These are phyloP conservation scores for Tulasnella sp. DNA, from an alignment of 768 basidiomycete genomes.

Conservation along the genomic window DNA sequence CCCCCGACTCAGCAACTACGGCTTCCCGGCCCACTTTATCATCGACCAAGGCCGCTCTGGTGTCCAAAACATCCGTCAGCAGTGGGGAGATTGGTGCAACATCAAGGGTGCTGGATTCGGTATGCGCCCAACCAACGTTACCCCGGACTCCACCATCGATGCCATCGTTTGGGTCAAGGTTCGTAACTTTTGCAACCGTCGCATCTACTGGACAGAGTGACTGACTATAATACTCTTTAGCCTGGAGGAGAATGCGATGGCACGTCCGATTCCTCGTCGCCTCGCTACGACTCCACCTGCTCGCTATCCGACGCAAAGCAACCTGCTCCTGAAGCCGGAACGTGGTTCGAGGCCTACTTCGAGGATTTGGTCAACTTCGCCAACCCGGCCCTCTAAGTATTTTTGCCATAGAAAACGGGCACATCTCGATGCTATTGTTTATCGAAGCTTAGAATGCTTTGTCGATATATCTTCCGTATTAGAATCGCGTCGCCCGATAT, in stretches of 20 bases:
- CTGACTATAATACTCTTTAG: neutral
- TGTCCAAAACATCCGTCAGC: slow-evolving; percentile 55
- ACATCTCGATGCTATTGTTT: too few relatives aligned
- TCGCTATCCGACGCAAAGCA: slow-evolving; percentile 25
- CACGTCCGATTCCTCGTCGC: slow-evolving; percentile 25
- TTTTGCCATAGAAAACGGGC: neutral
- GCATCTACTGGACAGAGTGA: neutral
- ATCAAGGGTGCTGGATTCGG: slow-evolving; percentile 63
- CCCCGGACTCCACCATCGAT: slow-evolving; percentile 54
- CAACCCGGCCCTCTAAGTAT: slow-evolving; percentile 14
- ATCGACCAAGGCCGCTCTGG: slow-evolving; percentile 66
- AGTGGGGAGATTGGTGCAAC: slow-evolving; percentile 70
- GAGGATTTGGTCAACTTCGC: slow-evolving; percentile 25
- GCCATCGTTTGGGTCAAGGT: slow-evolving; percentile 58
- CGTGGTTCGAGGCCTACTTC: slow-evolving; percentile 32
- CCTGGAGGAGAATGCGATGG: slow-evolving; percentile 31
- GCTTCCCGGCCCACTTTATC: slow-evolving; percentile 49
- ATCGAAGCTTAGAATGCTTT: too few relatives aligned
- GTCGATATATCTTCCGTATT: too few relatives aligned
- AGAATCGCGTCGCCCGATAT: too few relatives aligned
- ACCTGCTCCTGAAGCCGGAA: slow-evolving; percentile 29
- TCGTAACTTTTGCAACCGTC: neutral
- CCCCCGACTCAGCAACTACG: slow-evolving; percentile 38
- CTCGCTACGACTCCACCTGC: slow-evolving; percentile 28
- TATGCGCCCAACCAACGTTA: slow-evolving; percentile 53